These are phyloP conservation scores for Beta vulgaris DNA, from an alignment of 148 eudicot species.

Conservation along the genomic window DNA sequence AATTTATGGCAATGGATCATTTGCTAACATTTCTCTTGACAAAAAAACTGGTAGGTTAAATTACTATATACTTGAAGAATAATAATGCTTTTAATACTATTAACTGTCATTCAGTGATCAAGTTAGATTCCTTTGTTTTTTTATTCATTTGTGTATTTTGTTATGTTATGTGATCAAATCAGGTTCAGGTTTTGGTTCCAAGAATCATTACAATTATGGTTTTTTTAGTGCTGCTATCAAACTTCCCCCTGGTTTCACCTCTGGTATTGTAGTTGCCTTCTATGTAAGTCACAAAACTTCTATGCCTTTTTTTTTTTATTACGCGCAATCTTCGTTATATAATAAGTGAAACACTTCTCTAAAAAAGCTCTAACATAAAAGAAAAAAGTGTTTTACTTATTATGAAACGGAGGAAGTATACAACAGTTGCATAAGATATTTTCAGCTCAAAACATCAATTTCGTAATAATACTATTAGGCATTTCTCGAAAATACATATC, in stretches of 20 bases:
- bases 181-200: slow-evolving; percentile 81
- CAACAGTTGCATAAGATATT: background rate
- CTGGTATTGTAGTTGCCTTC: slow-evolving; percentile 89
- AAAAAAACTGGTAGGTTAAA: slow-evolving; percentile 76
- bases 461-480: no score
- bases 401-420: background rate
- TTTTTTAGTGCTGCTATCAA: slow-evolving; percentile 84
- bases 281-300: slow-evolving; percentile 88
- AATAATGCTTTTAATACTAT: no score
- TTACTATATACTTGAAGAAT: no score
- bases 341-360: no score
- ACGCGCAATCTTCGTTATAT: no score
- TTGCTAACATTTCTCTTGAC: slow-evolving; percentile 54
- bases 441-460: no score
- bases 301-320: no score
- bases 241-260: slow-evolving; percentile 80
- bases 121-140: no score
- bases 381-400: no score
- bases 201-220: slow-evolving; percentile 58
- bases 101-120: no score
- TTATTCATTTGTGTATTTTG: background rate
- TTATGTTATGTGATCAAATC: slow-evolving; percentile 3
- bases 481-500: no score
- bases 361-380: no score
- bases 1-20: slow-evolving; percentile 53